Evolutionary conservation across 2,329 filamentous ascomycete genomes (phyloP).

Genomic region (Apiospora marii): DNA sequence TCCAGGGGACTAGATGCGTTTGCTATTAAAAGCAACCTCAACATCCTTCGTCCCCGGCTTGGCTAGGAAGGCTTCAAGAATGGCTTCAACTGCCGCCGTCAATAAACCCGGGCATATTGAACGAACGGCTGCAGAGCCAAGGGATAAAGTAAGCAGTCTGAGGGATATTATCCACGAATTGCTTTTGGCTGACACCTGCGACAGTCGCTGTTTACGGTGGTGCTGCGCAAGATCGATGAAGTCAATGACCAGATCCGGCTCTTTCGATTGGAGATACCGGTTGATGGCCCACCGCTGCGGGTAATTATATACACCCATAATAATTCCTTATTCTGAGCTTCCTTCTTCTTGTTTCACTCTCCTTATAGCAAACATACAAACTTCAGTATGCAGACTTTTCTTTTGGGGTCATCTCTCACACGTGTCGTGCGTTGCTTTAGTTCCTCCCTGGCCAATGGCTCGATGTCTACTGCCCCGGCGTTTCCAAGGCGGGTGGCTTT

Average conservation of each 20-base stretch:
- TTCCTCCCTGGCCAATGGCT: slow-evolving; percentile 90
- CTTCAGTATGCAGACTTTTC: background rate
- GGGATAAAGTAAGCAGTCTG: slow-evolving; percentile 60
- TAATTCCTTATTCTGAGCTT: background rate
- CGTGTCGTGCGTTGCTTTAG: slow-evolving; percentile 44
- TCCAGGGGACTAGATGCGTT: background rate
- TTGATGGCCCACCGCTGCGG: slow-evolving; percentile 53
- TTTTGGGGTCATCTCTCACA: background rate
- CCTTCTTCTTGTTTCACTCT: background rate
- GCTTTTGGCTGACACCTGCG: background rate
- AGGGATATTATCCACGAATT: background rate
- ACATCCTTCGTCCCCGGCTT: background rate
- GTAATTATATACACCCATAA: slow-evolving; percentile 46
- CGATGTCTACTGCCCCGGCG: slow-evolving; percentile 77
- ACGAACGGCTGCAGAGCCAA: slow-evolving; percentile 77
- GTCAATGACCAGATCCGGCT: slow-evolving; percentile 74
- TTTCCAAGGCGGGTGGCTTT: slow-evolving; percentile 81
- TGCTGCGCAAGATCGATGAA: slow-evolving; percentile 65
- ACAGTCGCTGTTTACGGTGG: slow-evolving; percentile 66
- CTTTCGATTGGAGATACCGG: slow-evolving; percentile 68
- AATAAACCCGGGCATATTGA: slow-evolving; percentile 65
- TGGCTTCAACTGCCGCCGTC: slow-evolving; percentile 31
- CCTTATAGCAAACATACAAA: background rate
- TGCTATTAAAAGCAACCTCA: background rate
- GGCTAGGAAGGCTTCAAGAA: slow-evolving; percentile 20